Conservation (phyloP, 1,284 basidiomycete species). For the Neolentinus lepideus region DNA sequence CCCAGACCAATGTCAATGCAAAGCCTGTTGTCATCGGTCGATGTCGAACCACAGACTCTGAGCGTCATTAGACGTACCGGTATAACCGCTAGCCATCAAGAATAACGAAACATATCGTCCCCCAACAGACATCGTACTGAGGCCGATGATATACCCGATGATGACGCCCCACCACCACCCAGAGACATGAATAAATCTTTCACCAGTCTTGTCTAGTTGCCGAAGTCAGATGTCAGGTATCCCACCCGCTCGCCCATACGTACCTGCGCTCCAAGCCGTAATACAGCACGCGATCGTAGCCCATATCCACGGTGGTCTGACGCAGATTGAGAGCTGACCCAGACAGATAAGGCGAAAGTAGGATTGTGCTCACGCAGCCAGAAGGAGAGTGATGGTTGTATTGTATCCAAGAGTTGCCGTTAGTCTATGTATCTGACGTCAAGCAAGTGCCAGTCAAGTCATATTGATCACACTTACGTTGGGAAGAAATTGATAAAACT, state of each 20-base stretch:
- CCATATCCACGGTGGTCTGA: constrained; percentile 20
- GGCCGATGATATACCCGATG: constrained; percentile 20
- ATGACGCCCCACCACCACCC: constrained; percentile 13
- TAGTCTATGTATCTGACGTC: constrained; percentile 14
- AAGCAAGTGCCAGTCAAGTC: constrained; percentile 3
- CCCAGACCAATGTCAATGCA: constrained; percentile 15
- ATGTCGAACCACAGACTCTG: background rate
- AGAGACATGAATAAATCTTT: constrained; percentile 26
- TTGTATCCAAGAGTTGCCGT: constrained; percentile 29
- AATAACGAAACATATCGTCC: constrained; percentile 22
- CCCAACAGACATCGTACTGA: constrained; percentile 15
- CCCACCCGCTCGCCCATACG: background rate
- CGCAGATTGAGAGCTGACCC: constrained; percentile 2
- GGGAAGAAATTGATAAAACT: constrained; percentile 32
- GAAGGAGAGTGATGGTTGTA: constrained; percentile 25
- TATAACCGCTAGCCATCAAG: constrained; percentile 15
- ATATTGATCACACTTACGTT: constrained; percentile 10
- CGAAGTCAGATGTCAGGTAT: background rate
- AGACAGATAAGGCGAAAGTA: constrained; percentile 19
- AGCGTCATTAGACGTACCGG: constrained; percentile 8
- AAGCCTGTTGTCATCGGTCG: constrained; percentile 5
- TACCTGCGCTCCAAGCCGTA: constrained; percentile 31
- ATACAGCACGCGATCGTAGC: constrained; percentile 20
- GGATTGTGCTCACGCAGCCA: constrained; percentile 25
- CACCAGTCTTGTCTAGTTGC: constrained; percentile 12